phyloP scores from a whole-genome alignment of 2,329 filamentous ascomycete genomes.

The Diaporthe sp. region DNA sequence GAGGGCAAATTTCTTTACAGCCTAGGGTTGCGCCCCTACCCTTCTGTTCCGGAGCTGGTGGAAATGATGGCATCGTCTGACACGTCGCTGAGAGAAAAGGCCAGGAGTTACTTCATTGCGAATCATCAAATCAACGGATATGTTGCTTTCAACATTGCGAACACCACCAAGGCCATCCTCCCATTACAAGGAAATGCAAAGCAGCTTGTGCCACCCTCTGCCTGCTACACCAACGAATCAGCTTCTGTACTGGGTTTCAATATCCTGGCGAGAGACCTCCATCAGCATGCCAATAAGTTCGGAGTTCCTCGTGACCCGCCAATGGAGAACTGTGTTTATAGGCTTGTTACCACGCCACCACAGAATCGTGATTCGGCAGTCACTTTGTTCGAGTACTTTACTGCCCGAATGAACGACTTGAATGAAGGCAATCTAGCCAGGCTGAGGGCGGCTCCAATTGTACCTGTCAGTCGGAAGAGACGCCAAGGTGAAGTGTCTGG shows the following conservation, averaged over 20 bases:
- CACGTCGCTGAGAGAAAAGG: constrained; percentile 72
- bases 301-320: constrained; percentile 87
- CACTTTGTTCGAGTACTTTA: constrained; percentile 86
- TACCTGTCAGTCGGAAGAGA: constrained; percentile 70
- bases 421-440: constrained; percentile 70
- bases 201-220: constrained; percentile 77
- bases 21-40: constrained; percentile 81
- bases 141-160: constrained; percentile 70
- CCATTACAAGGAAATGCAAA: constrained; percentile 79
- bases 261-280: constrained; percentile 82
- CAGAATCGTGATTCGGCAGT: constrained; percentile 75
- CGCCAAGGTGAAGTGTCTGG: constrained; percentile 48
- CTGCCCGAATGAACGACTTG: constrained; percentile 81
- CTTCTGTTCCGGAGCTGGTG: constrained; percentile 81
- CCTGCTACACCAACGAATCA: constrained; percentile 86
- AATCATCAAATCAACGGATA: constrained; percentile 87
- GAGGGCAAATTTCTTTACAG: constrained; percentile 82
- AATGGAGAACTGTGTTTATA: constrained; percentile 81
- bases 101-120: constrained; percentile 85
- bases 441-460: constrained; percentile 76
- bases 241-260: constrained; percentile 85
- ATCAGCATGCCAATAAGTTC: constrained; percentile 85
- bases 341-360: constrained; percentile 80
- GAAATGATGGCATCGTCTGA: constrained; percentile 80
- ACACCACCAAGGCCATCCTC: constrained; percentile 72